Conservation (phyloP, 306 rosid genomes). For the Rosa persica region DNA sequence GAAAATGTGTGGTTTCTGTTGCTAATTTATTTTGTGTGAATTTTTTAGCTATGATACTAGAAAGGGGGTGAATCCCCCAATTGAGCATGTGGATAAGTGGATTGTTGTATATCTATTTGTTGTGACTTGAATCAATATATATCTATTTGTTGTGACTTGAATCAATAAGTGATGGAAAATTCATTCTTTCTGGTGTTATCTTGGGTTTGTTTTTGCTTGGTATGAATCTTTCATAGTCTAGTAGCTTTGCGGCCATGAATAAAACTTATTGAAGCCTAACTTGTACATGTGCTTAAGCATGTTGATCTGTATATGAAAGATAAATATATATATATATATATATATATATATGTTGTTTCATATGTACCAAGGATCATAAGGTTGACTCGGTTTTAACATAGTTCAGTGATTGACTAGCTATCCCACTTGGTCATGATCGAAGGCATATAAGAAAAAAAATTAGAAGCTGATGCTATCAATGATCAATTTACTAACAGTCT, state of each 20-base stretch:
- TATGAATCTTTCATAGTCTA: neutral
- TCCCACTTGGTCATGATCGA: neutral
- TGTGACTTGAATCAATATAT: constrained; percentile 3
- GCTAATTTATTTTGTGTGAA: neutral
- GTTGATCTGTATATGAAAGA: neutral
- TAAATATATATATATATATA: too few relatives aligned
- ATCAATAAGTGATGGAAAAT: neutral
- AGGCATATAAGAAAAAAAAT: neutral
- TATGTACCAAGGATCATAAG: neutral
- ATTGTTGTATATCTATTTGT: constrained; percentile 1
- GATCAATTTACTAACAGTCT: neutral
- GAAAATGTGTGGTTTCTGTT: neutral
- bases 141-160: constrained; percentile 8
- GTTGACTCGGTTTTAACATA: neutral
- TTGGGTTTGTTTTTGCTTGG: neutral
- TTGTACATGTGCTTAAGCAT: neutral
- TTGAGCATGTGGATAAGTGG: neutral
- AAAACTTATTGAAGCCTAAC: neutral
- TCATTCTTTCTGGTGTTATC: neutral
- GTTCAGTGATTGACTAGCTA: neutral
- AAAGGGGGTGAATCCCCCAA: neutral
- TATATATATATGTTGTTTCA: neutral
- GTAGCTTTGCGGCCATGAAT: neutral
- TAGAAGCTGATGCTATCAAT: neutral
- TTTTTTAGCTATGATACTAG: neutral